phyloP scores from a whole-genome alignment of 106 monocot species.

The Posidonia australis region DNA sequence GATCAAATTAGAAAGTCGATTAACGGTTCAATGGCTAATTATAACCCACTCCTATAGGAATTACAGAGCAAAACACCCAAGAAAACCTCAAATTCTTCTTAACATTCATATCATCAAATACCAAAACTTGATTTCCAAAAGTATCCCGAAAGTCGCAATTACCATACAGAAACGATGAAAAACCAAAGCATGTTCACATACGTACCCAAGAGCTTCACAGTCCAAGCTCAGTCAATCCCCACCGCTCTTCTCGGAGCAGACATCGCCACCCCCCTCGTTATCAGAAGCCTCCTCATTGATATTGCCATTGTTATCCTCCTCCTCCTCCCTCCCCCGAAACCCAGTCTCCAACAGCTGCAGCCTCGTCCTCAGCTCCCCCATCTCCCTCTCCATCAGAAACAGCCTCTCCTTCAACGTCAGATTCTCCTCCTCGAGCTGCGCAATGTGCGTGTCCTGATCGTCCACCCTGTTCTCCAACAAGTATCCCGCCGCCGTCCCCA shows the following conservation, averaged over 20 bases:
- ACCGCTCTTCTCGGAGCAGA: conserved; percentile 41
- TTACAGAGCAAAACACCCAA: too few species aligned
- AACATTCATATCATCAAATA: too few species aligned
- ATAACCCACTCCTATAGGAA: too few species aligned
- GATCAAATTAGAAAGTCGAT: too few species aligned
- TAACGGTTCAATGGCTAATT: too few species aligned
- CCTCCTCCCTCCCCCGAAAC: conserved; percentile 1
- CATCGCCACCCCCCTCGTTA: conserved; percentile 22
- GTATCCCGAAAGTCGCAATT: too few species aligned
- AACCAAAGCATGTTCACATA: too few species aligned
- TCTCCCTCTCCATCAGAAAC: conserved; percentile 80
- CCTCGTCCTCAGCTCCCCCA: conserved; percentile 55
- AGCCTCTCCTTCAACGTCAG: conserved; percentile 74
- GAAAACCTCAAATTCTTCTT: too few species aligned
- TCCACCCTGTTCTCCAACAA: conserved; percentile 48
- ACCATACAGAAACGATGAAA: too few species aligned
- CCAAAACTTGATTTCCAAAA: too few species aligned
- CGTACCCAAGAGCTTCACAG: too few species aligned
- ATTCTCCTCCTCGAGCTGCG: conserved; percentile 84
- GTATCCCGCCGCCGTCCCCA: conserved; percentile 14
- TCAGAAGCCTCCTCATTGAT: conserved; percentile 31
- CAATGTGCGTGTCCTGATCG: conserved; percentile 64
- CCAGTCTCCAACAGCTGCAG: conserved; percentile 39
- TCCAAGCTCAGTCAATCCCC: conserved; percentile 5
- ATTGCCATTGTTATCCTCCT: conserved; percentile 13